These are phyloP conservation scores for Endogone sp. DNA, from an alignment of 192 early-diverging fungal species.

Conservation along the genomic window DNA sequence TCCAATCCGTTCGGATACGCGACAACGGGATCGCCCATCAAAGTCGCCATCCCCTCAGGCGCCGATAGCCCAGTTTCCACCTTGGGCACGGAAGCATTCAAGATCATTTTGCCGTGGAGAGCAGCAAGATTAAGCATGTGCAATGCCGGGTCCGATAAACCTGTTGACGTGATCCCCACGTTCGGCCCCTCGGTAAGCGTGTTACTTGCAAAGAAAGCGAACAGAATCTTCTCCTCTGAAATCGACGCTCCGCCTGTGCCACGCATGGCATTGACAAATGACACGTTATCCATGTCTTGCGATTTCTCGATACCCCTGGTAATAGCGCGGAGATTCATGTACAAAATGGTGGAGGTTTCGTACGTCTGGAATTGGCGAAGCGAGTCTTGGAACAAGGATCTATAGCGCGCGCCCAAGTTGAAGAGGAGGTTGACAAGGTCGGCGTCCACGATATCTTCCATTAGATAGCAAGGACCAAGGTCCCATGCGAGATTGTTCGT, in stretches of 20 bases:
- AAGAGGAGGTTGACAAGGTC: conserved; percentile 56
- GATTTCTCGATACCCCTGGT: conserved; percentile 8
- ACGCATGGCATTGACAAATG: conserved; percentile 50
- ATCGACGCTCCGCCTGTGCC: conserved; percentile 42
- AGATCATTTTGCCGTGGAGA: conserved; percentile 16
- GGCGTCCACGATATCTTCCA: conserved; percentile 56
- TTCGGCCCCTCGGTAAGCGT: conserved; percentile 33
- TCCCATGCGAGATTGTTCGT: conserved; percentile 49
- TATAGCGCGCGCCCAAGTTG: conserved; percentile 62
- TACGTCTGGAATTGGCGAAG: conserved; percentile 63
- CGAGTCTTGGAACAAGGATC: conserved; percentile 60
- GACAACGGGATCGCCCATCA: conserved; percentile 51
- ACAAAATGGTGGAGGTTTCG: conserved; percentile 54
- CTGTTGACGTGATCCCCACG: conserved; percentile 20
- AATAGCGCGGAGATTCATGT: conserved; percentile 37
- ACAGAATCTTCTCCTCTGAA: conserved; percentile 60
- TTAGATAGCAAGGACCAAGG: conserved; percentile 60
- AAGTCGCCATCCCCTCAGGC: conserved; percentile 32
- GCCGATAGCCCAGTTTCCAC: conserved; percentile 41
- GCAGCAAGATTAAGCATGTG: conserved; percentile 16
- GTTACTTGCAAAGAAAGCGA: conserved; percentile 56
- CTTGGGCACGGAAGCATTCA: conserved; percentile 55
- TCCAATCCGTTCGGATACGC: conserved; percentile 55
- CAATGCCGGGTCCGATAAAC: conserved; percentile 28
- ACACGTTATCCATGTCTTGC: conserved; percentile 40